These are phyloP conservation scores for Elsinoe ampelina DNA, from an alignment of 2,329 filamentous ascomycete genomes.

Conservation along the genomic window DNA sequence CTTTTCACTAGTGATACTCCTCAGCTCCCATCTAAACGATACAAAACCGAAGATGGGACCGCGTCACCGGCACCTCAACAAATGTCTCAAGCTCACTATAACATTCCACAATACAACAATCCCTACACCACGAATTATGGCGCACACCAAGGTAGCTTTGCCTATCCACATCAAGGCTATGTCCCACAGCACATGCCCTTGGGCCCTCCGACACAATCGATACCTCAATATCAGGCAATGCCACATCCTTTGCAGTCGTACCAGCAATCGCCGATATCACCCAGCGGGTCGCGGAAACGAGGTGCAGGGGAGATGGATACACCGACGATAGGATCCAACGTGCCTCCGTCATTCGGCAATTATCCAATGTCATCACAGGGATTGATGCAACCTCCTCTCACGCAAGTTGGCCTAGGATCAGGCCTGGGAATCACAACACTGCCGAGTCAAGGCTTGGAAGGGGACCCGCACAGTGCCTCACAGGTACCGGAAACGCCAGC, in stretches of 20 bases:
- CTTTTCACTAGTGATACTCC: conserved; percentile 10
- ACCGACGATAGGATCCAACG: conserved; percentile 8
- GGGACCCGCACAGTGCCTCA: neutral
- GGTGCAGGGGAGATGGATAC: conserved; percentile 10
- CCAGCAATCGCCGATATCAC: conserved; percentile 2
- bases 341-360: neutral
- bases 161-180: conserved; percentile 6
- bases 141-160: neutral
- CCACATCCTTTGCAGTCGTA: conserved; percentile 7
- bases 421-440: conserved; percentile 5
- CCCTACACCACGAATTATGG: neutral
- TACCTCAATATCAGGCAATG: conserved; percentile 7
- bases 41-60: conserved; percentile 10
- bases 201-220: neutral
- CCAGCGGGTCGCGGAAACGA: neutral
- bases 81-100: conserved; percentile 7
- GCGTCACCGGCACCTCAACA: conserved; percentile 9
- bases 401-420: neutral
- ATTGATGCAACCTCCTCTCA: neutral
- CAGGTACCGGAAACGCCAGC: neutral
- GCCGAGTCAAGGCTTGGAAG: neutral
- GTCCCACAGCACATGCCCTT: conserved; percentile 5
- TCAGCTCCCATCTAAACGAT: conserved; percentile 12
- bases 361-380: conserved; percentile 9
- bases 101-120: neutral